phyloP scores from a whole-genome alignment of 2,329 filamentous ascomycete genomes.

The Arthrinium puccinioides region DNA sequence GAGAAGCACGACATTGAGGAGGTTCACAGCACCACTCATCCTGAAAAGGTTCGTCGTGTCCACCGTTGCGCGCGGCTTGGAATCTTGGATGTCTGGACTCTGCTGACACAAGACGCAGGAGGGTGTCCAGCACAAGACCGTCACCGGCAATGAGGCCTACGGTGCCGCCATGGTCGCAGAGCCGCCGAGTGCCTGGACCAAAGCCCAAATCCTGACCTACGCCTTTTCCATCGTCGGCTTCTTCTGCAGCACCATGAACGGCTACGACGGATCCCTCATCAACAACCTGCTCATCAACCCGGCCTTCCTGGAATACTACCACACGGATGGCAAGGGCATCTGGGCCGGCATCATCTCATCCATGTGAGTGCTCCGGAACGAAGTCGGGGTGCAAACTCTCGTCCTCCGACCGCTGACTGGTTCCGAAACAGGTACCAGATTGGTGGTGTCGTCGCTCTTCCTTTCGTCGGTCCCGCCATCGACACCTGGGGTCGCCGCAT shows the following conservation, averaged over 20 bases:
- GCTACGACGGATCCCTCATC: slow-evolving; percentile 43
- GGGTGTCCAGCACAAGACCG: slow-evolving; percentile 31
- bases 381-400: too few species aligned
- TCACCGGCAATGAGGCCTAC: slow-evolving; percentile 45
- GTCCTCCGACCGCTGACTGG: too few species aligned
- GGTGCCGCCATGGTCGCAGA: slow-evolving; percentile 48
- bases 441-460: slow-evolving; percentile 39
- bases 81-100: not conserved
- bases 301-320: slow-evolving; percentile 30
- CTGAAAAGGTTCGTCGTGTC: slow-evolving; percentile 1
- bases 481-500: slow-evolving; percentile 39
- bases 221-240: slow-evolving; percentile 37
- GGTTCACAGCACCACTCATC: not conserved
- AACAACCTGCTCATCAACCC: slow-evolving; percentile 38
- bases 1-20: not conserved
- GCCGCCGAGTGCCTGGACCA: slow-evolving; percentile 34
- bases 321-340: slow-evolving; percentile 33
- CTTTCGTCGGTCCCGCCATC: slow-evolving; percentile 37
- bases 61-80: too few species aligned
- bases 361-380: too few species aligned
- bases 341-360: slow-evolving; percentile 42
- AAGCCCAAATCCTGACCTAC: slow-evolving; percentile 32
- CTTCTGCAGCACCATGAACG: slow-evolving; percentile 44
- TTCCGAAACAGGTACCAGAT: slow-evolving; percentile 39
- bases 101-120: slow-evolving; percentile 4